These are phyloP conservation scores for Thymus quinquecostatus DNA, from an alignment of 257 asterid species.

Conservation along the genomic window DNA sequence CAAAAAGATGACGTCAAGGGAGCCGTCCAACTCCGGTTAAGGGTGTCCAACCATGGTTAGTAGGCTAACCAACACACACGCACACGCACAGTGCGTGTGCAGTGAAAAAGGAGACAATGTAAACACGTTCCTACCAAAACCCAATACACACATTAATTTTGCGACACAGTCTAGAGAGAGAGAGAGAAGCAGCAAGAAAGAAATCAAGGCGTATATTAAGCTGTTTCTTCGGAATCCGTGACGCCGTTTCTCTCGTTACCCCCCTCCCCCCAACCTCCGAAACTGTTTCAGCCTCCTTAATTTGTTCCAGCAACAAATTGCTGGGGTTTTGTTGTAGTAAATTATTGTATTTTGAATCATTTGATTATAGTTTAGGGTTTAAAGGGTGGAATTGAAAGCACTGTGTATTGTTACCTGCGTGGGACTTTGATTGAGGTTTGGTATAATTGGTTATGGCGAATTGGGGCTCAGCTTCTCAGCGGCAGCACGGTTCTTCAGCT, in stretches of 20 bases:
- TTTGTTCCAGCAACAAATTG: not conserved
- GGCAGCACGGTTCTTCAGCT: conserved; percentile 37
- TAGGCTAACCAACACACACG: conserved; percentile 32
- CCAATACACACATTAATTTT: conserved; percentile 26
- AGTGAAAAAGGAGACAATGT: conserved; percentile 60
- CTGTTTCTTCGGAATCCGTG: conserved; percentile 51
- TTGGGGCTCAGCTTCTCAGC: conserved; percentile 46
- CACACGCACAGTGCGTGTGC: conserved; percentile 47
- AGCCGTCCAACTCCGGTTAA: conserved; percentile 31
- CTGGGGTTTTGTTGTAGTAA: not conserved
- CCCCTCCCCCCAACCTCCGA: not conserved
- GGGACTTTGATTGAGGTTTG: conserved; percentile 33
- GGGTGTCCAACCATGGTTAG: conserved; percentile 29
- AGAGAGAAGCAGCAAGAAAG: conserved; percentile 34
- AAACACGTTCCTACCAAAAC: conserved; percentile 45
- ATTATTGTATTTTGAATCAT: not conserved
- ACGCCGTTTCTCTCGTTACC: conserved; percentile 36
- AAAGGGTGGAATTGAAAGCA: conserved; percentile 25
- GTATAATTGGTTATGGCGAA: conserved; percentile 41
- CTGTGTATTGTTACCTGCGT: conserved; percentile 8
- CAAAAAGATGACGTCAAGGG: conserved; percentile 31
- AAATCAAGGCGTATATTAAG: conserved; percentile 53
- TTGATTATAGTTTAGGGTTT: conserved; percentile 8
- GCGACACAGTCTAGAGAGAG: conserved; percentile 11
- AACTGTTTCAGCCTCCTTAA: not conserved